Conservation (phyloP, 441 rosid genomes). For the Breynia disticha region DNA sequence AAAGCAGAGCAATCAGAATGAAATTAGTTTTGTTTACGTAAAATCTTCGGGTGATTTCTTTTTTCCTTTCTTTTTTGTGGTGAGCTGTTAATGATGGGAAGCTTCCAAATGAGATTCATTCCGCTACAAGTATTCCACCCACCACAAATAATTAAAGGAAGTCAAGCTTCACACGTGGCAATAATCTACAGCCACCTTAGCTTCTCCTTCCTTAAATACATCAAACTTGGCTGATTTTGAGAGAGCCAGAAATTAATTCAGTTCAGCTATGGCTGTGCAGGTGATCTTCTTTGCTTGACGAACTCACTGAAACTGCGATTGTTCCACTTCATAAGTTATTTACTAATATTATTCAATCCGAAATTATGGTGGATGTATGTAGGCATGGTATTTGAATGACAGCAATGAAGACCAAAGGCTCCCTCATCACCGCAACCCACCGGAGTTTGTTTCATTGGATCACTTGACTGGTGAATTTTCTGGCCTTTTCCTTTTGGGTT, state of each 20-base stretch:
- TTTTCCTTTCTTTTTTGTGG: too few relatives aligned
- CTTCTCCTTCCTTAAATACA: not conserved
- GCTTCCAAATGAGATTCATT: not conserved
- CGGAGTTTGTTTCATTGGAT: constrained; percentile 41
- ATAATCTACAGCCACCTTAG: not conserved
- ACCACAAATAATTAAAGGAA: constrained; percentile 19
- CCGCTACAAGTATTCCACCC: constrained; percentile 11
- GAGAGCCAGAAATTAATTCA: not conserved
- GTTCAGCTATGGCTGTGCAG: constrained; percentile 51
- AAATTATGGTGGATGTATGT: constrained; percentile 5
- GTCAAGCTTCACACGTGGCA: constrained; percentile 35
- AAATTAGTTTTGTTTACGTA: too few relatives aligned
- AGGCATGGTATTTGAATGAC: constrained; percentile 92
- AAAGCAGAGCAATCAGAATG: too few relatives aligned
- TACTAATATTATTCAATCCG: too few relatives aligned
- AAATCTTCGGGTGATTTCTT: too few relatives aligned
- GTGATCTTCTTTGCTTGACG: constrained; percentile 24
- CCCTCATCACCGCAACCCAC: constrained; percentile 52
- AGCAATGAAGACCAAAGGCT: constrained; percentile 57
- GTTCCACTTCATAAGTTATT: not conserved
- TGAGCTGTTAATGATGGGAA: not conserved
- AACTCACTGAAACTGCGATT: not conserved
- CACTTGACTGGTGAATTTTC: constrained; percentile 39
- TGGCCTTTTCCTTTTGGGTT: constrained; percentile 7
- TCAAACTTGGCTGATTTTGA: not conserved